These are phyloP conservation scores for Botrytis tulipae DNA, from an alignment of 2,329 filamentous ascomycete genomes.

Conservation along the genomic window DNA sequence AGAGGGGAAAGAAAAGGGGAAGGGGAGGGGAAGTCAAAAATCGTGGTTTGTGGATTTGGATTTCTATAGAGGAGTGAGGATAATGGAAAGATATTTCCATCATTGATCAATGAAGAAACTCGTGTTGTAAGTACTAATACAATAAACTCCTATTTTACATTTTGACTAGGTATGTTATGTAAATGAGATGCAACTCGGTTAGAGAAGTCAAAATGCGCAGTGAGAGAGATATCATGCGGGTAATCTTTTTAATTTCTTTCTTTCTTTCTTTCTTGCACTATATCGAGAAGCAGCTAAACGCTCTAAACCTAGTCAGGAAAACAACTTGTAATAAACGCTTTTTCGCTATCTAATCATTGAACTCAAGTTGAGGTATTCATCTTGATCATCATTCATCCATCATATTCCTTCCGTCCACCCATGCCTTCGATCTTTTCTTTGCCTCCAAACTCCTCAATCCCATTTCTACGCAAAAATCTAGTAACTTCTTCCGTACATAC, in stretches of 20 bases:
- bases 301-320: not conserved
- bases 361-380: slow-evolving; percentile 7
- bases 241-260: not conserved
- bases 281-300: not conserved
- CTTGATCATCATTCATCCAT: slow-evolving; percentile 21
- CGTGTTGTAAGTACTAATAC: no score
- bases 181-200: not conserved
- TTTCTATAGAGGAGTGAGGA: not conserved
- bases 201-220: not conserved
- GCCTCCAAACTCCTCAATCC: slow-evolving; percentile 21
- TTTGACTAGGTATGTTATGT: not conserved
- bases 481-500: slow-evolving; percentile 78
- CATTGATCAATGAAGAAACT: no score
- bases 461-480: slow-evolving; percentile 25
- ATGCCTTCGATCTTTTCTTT: not conserved
- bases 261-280: not conserved
- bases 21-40: not conserved
- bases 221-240: not conserved
- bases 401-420: not conserved
- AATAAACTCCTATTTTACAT: not conserved
- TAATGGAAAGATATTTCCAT: not conserved
- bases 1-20: not conserved
- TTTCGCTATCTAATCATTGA: slow-evolving; percentile 5
- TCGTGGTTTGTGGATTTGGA: not conserved
- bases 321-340: not conserved